Evolutionary conservation across 2,329 filamentous ascomycete genomes (phyloP).

Genomic region (Phyllachora maydis): DNA sequence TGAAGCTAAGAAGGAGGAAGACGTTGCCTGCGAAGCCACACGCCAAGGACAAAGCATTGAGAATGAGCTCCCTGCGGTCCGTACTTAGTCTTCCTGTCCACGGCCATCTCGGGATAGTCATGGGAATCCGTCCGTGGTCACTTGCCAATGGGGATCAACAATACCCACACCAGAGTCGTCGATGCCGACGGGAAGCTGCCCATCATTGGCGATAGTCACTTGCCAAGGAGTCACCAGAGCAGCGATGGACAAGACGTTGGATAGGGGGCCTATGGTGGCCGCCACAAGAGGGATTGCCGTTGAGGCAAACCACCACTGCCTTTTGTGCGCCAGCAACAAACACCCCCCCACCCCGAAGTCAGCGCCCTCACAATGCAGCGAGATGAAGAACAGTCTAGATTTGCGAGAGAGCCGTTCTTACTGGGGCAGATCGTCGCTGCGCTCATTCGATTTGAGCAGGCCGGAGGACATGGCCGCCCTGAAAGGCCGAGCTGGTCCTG

Average conservation of each 20-base stretch:
- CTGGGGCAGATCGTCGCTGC: conserved; percentile 2
- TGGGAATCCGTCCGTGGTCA: conserved; percentile 1
- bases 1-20: conserved; percentile 50
- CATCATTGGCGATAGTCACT: conserved; percentile 21
- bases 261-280: conserved; percentile 48
- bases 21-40: conserved; percentile 46
- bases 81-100: too few species aligned
- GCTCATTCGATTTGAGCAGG: too few species aligned
- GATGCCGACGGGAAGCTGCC: conserved; percentile 17
- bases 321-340: too few species aligned
- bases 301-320: conserved; percentile 17
- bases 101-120: not conserved
- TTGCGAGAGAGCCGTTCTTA: too few species aligned
- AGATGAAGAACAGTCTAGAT: too few species aligned
- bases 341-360: too few species aligned
- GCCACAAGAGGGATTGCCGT: conserved; percentile 35
- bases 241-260: conserved; percentile 47
- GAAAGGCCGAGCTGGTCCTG: too few species aligned
- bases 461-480: too few species aligned
- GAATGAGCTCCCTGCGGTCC: conserved; percentile 26
- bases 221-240: conserved; percentile 46
- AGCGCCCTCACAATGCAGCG: too few species aligned
- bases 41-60: conserved; percentile 43
- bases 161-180: conserved; percentile 31
- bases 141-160: conserved; percentile 38